A percentile compares a stretch with the other conserved stretches of the same genome.
These are phyloP conservation scores for Pulveroboletus sp. DNA, from an alignment of 768 basidiomycete genomes.

Conservation along the genomic window DNA sequence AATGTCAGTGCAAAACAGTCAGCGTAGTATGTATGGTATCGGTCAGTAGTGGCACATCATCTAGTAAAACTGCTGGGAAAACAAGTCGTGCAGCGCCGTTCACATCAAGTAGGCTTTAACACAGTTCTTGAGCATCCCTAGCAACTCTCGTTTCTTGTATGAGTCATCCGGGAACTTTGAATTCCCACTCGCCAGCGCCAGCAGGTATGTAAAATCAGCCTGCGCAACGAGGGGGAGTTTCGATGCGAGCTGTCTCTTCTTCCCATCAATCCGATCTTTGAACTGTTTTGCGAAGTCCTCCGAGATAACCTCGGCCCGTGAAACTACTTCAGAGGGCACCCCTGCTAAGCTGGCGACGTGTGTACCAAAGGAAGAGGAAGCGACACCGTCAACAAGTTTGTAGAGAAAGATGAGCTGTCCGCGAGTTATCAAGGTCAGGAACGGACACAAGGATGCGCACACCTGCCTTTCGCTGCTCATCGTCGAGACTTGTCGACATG, in stretches of 20 bases:
- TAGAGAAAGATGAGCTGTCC: slow-evolving; percentile 86
- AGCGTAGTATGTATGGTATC: slow-evolving; percentile 2
- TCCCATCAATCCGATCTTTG: slow-evolving; percentile 66
- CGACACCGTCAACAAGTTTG: slow-evolving; percentile 86
- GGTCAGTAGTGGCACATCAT: slow-evolving; percentile 6
- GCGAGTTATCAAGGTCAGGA: neutral
- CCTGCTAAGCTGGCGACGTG: slow-evolving; percentile 95
- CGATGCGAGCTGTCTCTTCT: slow-evolving; percentile 47
- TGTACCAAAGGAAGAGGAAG: slow-evolving; percentile 85
- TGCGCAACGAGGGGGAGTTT: slow-evolving; percentile 75
- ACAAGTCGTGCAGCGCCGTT: slow-evolving; percentile 1
- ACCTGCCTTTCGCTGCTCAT: slow-evolving; percentile 80
- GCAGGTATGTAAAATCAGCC: slow-evolving; percentile 85
- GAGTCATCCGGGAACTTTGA: slow-evolving; percentile 48
- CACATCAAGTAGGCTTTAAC: slow-evolving; percentile 27
- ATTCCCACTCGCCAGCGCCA: slow-evolving; percentile 54
- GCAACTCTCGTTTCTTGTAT: slow-evolving; percentile 47
- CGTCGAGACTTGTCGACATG: slow-evolving; percentile 92
- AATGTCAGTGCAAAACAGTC: neutral
- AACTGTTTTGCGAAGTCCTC: slow-evolving; percentile 85
- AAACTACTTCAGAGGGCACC: slow-evolving; percentile 78
- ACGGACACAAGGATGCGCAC: neutral
- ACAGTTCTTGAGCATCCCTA: slow-evolving; percentile 49
- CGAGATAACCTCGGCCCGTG: slow-evolving; percentile 84
- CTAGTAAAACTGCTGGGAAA: slow-evolving; percentile 4